Base-by-base conservation (phyloP, 441 rosid species). In the Gossypium aridum region DNA sequence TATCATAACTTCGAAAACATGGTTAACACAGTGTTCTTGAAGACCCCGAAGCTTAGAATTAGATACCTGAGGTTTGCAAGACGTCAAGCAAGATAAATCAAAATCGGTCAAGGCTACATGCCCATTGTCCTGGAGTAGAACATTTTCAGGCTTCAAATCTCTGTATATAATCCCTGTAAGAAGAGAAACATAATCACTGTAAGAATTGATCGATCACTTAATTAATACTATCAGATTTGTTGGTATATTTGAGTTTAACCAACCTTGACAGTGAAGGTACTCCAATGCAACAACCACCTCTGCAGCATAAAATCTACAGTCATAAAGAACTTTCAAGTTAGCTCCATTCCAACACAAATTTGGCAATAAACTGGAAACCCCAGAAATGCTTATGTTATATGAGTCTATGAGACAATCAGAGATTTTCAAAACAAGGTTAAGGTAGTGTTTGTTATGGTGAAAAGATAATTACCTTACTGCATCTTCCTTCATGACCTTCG, bases 241-340 rank as follows among this genome's bases (percentile, higher is more conserved):
- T 54, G 7, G 16, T 49, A 37, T 49, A 49, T 59, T 0, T 37
- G 67, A 75, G 0, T 61, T 61, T 72, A 77, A 37, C 26, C 72
- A 8, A 89, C 99, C 99, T 90, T 92, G 97, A 74, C 90, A 96
- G 79, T 96, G 99, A 86, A 96, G 99, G 83, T 93, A 96, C 84
- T 93, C 99, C 79, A 96, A 81, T 75, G 97, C 97, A 77, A 92
- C 84, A 49, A 96, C 83, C 25, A 96, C 97, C 78, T 96, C 91
- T 12, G 93, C 97, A 20, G 94, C 97, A 74, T 91, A 96, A 83
- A 96, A 96, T 83, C 99, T 96, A 78, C 74, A 75, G 77, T 49
- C 45, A 37, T 73, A 0, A 51, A 66, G 61, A 19, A 54, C 34
- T 7, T 64, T 57, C n/a, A 1, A 37, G 65, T 82, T 73, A 87